Evolutionary conservation across 805 yeast species (phyloP), one percentile per base, ranked within the genome.

Genomic region (Candida insectorum): DNA sequence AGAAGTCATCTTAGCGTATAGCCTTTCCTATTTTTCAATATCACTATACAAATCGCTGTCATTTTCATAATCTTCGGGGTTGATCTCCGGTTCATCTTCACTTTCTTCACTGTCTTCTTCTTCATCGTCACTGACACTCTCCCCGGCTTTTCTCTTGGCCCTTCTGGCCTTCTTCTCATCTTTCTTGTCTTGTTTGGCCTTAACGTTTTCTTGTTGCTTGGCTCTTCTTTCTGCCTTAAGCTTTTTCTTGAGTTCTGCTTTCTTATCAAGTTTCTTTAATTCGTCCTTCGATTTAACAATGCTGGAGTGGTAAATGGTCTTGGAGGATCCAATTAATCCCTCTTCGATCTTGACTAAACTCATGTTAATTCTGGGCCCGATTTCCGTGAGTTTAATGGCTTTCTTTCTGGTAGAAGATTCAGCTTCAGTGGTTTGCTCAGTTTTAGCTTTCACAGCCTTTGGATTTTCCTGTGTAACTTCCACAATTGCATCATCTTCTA

Each of bases 371-470:
- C 98, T 73, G 23, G 98, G 98, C 0, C 98, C 98, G 30, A 91
- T 65, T 58, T 93, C 98, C 1, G 91, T 85, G 31, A 93, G 69
- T 56, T 87, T 89, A 47, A 93, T 85, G 1, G 98, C 97, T 50
- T 85, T 77, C 60, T 87, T 88, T 21, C 61, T 52, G 33, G 74
- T 60, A 13, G n/a, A 10, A 23, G 55, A 47, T n/a, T 47, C 41
- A 13, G 43, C 45, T 11, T 34, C 39, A 5, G 39, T 40, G 23
- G 49, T 51, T 13, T 44, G 39, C 40, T 51, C 37, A 31, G 21
- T 47, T 51, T 33, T 56, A 52, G 36, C 56, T 47, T 24, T 17
- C 13, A 36, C 34, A 13, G 36, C 34, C 13, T 47, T 39, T 8
- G 32, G 44, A 20, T 43, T 43, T 11, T 56, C 60, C 27, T 48